Evolutionary conservation across 2,329 filamentous ascomycete species (phyloP).

Genomic region (Claviceps cyperi): DNA sequence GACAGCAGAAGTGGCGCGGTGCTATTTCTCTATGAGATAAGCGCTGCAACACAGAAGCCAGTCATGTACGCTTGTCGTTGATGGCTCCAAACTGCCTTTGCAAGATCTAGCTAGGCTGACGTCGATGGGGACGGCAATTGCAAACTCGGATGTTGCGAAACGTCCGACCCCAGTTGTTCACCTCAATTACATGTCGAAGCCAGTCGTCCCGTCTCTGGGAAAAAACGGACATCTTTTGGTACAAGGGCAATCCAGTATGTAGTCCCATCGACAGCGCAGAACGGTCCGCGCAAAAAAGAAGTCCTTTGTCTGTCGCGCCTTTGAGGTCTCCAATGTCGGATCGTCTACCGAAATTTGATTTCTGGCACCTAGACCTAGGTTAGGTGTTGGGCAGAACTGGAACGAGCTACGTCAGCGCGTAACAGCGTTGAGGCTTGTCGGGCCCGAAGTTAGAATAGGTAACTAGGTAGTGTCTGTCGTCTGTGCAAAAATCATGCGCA

Average conservation of each 20-base stretch:
- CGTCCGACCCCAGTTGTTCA: neutral
- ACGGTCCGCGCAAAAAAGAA: neutral
- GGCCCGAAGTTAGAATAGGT: neutral
- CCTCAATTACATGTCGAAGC: no score
- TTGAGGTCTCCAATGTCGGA: neutral
- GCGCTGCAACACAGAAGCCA: neutral
- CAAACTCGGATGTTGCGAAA: neutral
- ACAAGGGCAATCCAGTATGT: neutral
- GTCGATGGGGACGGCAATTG: neutral
- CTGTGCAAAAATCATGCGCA: neutral
- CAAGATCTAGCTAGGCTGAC: neutral
- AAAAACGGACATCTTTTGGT: neutral
- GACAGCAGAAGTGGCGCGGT: neutral
- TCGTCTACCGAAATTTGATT: neutral
- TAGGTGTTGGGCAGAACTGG: neutral
- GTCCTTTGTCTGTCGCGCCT: neutral
- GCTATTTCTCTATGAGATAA: neutral
- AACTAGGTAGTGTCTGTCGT: neutral
- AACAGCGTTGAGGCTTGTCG: neutral
- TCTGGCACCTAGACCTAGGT: no score
- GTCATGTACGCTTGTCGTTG: no score
- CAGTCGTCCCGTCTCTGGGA: neutral
- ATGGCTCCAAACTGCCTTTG: neutral
- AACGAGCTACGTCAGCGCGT: conserved; percentile 1
- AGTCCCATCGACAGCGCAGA: neutral